Base-by-base conservation (phyloP, 208 protist genomes). In the Trypanosoma cruzi region DNA sequence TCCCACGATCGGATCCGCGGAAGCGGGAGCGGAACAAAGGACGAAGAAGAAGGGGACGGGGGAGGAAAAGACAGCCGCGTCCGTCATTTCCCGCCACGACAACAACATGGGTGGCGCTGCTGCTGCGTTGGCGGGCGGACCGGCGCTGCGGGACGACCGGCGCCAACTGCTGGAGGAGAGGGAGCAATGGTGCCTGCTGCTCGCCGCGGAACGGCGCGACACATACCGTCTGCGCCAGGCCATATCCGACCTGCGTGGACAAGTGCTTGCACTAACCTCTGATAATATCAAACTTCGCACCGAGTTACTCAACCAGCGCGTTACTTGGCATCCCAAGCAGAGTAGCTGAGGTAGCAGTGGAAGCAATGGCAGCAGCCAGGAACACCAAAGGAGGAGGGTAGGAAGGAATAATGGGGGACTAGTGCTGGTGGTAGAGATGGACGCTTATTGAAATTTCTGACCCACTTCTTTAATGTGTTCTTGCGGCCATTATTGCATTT, bases 191-290 rank as follows among this genome's bases (percentile, higher is more conserved):
- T 58, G 60, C 37, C n/a, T 73, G 26, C 36, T 73, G 52, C 31
- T 73, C n/a, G 68, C 68, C 11, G 68, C 68, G 14, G 68, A 75
- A 24, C 31, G 61, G 1, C 59, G 56, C 16, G 62, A 69, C 46
- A 44, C 57, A 6, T 44, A 75, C 24, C 52, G 58, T 20, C 53
- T 64, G 42, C 68, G 59, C 4, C 48, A 79, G 48, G 34, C 62
- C 0, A 65, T 73, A 42, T 28, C 48, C 0, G 61, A 59, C 8
- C 40, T 64, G 56, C 69, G 69, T 16, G 60, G 18, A 31, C 48
- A 74, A 34, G 67, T 68, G 46, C 26, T 71, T 13, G 34, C 36
- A n/a, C 50, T 66, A 6, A 52, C 50, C 40, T 49, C 54, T 20
- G 31, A 64, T 57, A 71, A 64, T 50, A 13, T 68, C 4, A 28